Conservation (phyloP, 768 basidiomycete genomes). For the Pleurotus tuber-regium region DNA sequence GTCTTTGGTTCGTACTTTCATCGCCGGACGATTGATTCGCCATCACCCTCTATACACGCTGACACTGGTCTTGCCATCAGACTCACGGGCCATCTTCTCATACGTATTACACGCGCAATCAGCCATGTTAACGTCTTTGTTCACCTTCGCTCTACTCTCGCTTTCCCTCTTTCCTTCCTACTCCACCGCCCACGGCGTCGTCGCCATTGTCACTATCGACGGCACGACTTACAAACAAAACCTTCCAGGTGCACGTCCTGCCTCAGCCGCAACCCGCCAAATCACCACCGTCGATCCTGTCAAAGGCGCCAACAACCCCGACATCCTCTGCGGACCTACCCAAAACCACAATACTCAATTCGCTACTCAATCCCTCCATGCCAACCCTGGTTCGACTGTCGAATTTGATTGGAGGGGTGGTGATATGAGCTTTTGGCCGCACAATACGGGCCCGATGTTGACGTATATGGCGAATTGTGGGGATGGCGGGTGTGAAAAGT, state of each 20-base stretch:
- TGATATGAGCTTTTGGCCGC: slow-evolving; percentile 33
- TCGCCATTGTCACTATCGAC: slow-evolving; percentile 35
- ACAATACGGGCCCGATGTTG: slow-evolving; percentile 67
- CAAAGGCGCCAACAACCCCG: slow-evolving; percentile 54
- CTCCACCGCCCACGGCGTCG: slow-evolving; percentile 45
- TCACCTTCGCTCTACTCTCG: slow-evolving; percentile 29
- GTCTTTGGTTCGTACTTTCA: neutral
- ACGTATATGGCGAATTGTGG: slow-evolving; percentile 74
- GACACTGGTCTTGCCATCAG: no score
- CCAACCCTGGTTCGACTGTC: slow-evolving; percentile 56
- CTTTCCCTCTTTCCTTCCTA: slow-evolving; percentile 26
- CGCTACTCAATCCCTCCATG: slow-evolving; percentile 49
- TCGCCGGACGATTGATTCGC: slow-evolving; percentile 11
- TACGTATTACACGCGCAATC: neutral
- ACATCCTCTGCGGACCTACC: slow-evolving; percentile 53
- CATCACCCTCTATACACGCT: no score
- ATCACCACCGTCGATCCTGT: slow-evolving; percentile 35
- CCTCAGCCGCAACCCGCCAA: slow-evolving; percentile 38
- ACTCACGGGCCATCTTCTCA: no score
- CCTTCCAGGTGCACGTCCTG: slow-evolving; percentile 22
- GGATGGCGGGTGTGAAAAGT: slow-evolving; percentile 52
- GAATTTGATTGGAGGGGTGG: slow-evolving; percentile 57
- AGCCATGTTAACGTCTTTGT: neutral
- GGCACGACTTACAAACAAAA: slow-evolving; percentile 37
- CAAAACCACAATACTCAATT: slow-evolving; percentile 36